These are phyloP conservation scores for Trypanosoma cruzi DNA, from an alignment of 208 protist genomes.

Conservation along the genomic window DNA sequence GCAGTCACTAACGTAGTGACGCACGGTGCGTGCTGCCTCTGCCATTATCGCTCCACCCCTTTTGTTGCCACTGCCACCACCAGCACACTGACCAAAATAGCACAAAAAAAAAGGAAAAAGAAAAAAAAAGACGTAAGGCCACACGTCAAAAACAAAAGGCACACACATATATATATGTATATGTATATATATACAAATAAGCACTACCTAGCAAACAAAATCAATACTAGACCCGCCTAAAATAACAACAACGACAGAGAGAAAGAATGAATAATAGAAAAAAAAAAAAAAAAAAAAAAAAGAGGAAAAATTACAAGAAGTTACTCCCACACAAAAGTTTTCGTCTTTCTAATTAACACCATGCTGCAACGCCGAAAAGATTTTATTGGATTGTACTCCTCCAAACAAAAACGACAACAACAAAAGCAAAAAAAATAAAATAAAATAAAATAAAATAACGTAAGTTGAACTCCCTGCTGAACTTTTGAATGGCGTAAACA, in stretches of 20 bases:
- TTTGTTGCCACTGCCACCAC: background rate
- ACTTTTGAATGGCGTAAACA: background rate
- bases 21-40: conserved; percentile 62
- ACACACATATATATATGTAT: conserved; percentile 7
- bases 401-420: background rate
- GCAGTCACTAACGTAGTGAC: conserved; percentile 88
- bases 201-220: too few species aligned
- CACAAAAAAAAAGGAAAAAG: conserved; percentile 6
- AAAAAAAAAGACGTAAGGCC: background rate
- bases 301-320: background rate
- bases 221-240: background rate
- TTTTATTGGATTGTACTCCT: background rate
- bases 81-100: background rate
- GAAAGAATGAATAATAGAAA: background rate
- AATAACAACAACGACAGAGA: conserved; percentile 9
- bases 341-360: background rate
- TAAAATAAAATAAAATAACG: too few species aligned
- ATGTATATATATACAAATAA: too few species aligned
- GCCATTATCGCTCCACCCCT: conserved; percentile 49
- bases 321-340: background rate
- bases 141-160: background rate
- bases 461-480: background rate
- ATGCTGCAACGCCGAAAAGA: background rate
- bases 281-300: background rate
- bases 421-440: too few species aligned